Conservation (phyloP, 371 early-diverging fungal species). For the Conidiobolus coronatus region DNA sequence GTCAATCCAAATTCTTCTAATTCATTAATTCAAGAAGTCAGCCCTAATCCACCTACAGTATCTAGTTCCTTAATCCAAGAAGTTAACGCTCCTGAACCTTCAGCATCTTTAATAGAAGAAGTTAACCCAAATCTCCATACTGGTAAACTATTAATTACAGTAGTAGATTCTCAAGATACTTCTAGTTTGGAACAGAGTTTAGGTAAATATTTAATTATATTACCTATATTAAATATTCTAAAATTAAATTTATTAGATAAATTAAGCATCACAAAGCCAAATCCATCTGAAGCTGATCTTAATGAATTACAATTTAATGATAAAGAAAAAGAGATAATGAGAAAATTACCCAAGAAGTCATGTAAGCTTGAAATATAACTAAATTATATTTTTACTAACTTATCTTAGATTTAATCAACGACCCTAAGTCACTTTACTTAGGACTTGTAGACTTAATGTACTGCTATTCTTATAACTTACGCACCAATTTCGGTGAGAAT, state of each 20-base stretch:
- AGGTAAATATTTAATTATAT: too few species aligned
- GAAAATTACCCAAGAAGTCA: conserved; percentile 53
- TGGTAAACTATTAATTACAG: conserved; percentile 18
- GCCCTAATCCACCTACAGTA: too few species aligned
- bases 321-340: conserved; percentile 44
- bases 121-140: too few species aligned
- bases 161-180: neutral
- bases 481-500: conserved; percentile 61
- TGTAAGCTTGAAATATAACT: conserved; percentile 17
- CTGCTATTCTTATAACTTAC: conserved; percentile 70
- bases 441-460: conserved; percentile 78
- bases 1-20: too few species aligned
- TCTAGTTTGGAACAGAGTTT: too few species aligned
- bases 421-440: conserved; percentile 43
- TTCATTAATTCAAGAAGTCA: too few species aligned
- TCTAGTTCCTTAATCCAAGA: too few species aligned
- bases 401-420: conserved; percentile 25
- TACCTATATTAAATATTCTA: too few species aligned
- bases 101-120: too few species aligned
- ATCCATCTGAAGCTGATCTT: neutral
- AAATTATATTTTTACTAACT: neutral
- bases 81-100: too few species aligned
- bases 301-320: conserved; percentile 23
- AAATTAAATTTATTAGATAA: neutral
- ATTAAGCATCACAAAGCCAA: neutral